These are phyloP conservation scores for Phascolomyces articulosus DNA, from an alignment of 371 early-diverging fungal species.

Conservation along the genomic window DNA sequence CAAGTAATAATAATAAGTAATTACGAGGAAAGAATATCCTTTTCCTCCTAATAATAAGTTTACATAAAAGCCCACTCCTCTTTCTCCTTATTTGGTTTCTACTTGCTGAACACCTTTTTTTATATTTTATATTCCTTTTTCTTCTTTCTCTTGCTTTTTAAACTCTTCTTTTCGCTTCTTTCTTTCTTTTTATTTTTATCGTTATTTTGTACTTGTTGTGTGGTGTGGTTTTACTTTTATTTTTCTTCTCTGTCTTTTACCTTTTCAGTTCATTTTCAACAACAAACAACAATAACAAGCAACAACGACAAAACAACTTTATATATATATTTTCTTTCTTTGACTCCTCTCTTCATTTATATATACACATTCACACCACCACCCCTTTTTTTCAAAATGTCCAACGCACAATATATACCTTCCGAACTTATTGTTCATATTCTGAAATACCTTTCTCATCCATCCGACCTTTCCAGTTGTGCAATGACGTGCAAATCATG, in stretches of 20 bases:
- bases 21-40: background rate
- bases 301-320: too few species aligned
- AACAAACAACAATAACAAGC: too few species aligned
- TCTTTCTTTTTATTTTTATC: conserved; percentile 10
- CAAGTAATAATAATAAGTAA: too few species aligned
- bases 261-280: too few species aligned
- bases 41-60: too few species aligned
- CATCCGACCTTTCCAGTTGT: conserved; percentile 40
- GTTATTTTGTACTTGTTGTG: too few species aligned
- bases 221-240: too few species aligned
- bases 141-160: conserved; percentile 11
- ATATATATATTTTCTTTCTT: too few species aligned
- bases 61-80: conserved; percentile 10
- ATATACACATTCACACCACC: background rate
- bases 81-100: conserved; percentile 10
- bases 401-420: conserved; percentile 33
- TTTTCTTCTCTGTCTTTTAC: too few species aligned
- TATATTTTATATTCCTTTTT: conserved; percentile 6
- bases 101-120: conserved; percentile 6
- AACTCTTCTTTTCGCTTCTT: conserved; percentile 6
- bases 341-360: too few species aligned
- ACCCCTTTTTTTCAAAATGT: conserved; percentile 9
- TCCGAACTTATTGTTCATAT: conserved; percentile 54
- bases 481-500: conserved; percentile 50
- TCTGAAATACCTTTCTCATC: conserved; percentile 40